Evolutionary conservation across 257 asterid genomes (phyloP), one percentile per base, ranked within the genome.

Genomic region (Coffea canephora): DNA sequence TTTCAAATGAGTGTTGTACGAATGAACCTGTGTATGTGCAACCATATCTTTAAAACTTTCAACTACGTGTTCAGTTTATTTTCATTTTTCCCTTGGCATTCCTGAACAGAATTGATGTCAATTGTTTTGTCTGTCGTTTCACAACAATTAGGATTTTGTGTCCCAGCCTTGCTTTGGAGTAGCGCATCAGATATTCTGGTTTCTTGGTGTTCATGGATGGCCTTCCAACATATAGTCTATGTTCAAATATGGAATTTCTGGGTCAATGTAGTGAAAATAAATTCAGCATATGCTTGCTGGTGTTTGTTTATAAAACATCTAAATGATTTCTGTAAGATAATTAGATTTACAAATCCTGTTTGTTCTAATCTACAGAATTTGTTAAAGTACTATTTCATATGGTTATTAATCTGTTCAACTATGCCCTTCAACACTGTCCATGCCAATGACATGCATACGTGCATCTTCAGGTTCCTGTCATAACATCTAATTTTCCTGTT

Each of bases 381-480:
- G 11, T 45, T 71, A 65, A 13, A 21, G 16, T 72, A 34, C 14
- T 3, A 18, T 23, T 48, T 16, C 27, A 46, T 52, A 18, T 6
- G 12, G 43, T 49, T 62, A 54, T 31, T 48, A 39, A 43, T 31
- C 4, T 34, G 65, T 79, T 52, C 49, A 21, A 18, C 16, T 31
- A 49, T 77, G 75, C 25, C n/a, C 61, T 67, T 65, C 64, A 0
- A 14, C 27, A 25, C 39, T 73, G 34, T 34, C 70, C 64, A 25
- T 19, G 54, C 74, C 14, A 45, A 72, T 75, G 50, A 66, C 77
- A 16, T 57, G 19, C 9, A 39, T 76, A 66, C 77, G 10, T 57
- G 19, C 13, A 39, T 76, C 75, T 81, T 81, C 91, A 95, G 99
- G 99, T 94, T 88, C 99, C 99, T 81, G 99, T 95, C 71, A 90